phyloP scores from a whole-genome alignment of 306 rosid genomes.

The Potentilla sterilis region DNA sequence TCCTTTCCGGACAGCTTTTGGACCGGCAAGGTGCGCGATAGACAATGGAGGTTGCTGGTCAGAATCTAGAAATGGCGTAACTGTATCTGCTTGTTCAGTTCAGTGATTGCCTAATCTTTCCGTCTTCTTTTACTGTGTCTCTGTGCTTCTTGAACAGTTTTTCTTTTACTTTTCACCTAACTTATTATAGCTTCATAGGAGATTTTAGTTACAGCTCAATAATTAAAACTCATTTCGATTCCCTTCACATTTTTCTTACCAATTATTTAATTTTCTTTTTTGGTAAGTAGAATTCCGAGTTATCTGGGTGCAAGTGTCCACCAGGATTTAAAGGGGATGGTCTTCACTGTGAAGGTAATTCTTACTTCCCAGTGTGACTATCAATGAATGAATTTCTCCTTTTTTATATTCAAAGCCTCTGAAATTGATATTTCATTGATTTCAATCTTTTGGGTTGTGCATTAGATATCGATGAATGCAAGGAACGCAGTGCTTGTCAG shows the following conservation, averaged over 20 bases:
- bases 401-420: background rate
- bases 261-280: background rate
- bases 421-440: background rate
- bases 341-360: constrained; percentile 62
- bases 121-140: background rate
- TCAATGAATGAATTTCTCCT: background rate
- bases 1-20: constrained; percentile 63
- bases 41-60: constrained; percentile 96
- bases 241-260: constrained; percentile 21
- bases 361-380: constrained; percentile 15
- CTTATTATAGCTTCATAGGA: background rate
- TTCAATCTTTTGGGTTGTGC: constrained; percentile 8
- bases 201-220: background rate
- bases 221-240: background rate
- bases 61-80: constrained; percentile 40
- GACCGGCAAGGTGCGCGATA: constrained; percentile 83
- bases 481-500: constrained; percentile 40
- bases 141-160: background rate
- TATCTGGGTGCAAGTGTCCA: constrained; percentile 75
- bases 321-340: constrained; percentile 72
- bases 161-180: background rate
- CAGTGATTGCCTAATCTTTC: constrained; percentile 43
- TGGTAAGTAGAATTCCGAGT: constrained; percentile 49
- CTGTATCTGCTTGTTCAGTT: constrained; percentile 93
- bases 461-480: constrained; percentile 54